phyloP scores from a whole-genome alignment of 2,329 filamentous ascomycete genomes.

The Alternaria gansuensis region DNA sequence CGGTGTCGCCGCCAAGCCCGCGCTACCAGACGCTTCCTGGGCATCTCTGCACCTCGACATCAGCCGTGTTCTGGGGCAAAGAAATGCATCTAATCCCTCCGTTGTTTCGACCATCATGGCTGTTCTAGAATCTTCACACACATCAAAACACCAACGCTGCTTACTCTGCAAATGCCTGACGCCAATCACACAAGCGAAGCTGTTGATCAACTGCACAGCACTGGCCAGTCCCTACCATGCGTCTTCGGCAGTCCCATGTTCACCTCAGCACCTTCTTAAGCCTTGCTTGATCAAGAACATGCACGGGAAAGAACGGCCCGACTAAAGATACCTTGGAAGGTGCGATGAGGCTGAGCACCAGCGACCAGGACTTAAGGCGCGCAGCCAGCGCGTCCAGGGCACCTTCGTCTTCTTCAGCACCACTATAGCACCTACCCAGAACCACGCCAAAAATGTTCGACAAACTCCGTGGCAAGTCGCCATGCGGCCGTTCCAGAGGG shows the following conservation, averaged over 20 bases:
- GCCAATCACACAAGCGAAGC: too few species aligned
- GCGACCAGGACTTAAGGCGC: neutral
- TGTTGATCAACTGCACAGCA: too few species aligned
- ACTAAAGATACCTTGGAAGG: neutral
- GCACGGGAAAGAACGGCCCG: neutral
- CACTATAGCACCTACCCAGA: neutral
- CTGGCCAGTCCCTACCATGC: neutral
- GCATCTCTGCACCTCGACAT: slow-evolving; percentile 1
- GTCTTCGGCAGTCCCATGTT: neutral
- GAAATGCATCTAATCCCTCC: too few species aligned
- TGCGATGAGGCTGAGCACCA: neutral
- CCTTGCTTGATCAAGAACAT: neutral
- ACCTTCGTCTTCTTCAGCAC: neutral
- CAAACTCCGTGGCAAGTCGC: slow-evolving; percentile 25
- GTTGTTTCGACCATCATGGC: too few species aligned
- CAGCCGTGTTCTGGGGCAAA: neutral
- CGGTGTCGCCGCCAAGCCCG: slow-evolving; percentile 18
- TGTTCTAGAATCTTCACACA: too few species aligned
- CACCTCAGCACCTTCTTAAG: neutral
- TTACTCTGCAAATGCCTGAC: too few species aligned
- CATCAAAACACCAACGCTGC: too few species aligned
- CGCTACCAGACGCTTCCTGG: neutral
- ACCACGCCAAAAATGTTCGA: slow-evolving; percentile 21
- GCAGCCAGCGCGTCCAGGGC: neutral
- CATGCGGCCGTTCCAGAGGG: slow-evolving; percentile 24